A percentile compares a stretch with the other conserved stretches of the same genome.
These are phyloP conservation scores for Quercus engelmannii DNA, from an alignment of 306 rosid genomes.

Conservation along the genomic window DNA sequence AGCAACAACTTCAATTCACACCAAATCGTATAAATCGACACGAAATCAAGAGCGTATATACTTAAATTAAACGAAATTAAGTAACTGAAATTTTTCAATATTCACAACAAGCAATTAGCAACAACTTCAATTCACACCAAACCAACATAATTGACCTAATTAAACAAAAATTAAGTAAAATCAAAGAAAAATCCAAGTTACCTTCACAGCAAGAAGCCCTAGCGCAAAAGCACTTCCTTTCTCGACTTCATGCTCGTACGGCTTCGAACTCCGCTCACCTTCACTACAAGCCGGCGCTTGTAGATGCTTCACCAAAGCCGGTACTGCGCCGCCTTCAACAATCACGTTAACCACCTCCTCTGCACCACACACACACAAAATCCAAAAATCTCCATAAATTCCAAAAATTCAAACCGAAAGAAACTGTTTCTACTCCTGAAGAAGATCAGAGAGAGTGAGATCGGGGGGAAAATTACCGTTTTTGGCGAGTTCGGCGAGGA, in stretches of 20 bases:
- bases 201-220: conserved; percentile 99
- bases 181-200: conserved; percentile 16
- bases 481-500: conserved; percentile 96
- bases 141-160: too few relatives aligned
- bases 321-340: conserved; percentile 94
- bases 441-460: conserved; percentile 26
- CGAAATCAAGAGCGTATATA: neutral
- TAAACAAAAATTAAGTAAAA: neutral
- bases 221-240: conserved; percentile 95
- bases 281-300: conserved; percentile 63
- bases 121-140: neutral
- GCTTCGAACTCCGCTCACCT: conserved; percentile 46
- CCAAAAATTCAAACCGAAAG: neutral
- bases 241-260: conserved; percentile 95
- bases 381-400: conserved; percentile 22
- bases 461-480: conserved; percentile 57
- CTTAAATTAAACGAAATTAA: too few relatives aligned
- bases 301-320: conserved; percentile 83
- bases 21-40: neutral
- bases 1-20: neutral
- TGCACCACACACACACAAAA: conserved; percentile 20
- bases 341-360: conserved; percentile 95
- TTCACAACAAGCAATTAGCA: neutral
- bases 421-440: neutral
- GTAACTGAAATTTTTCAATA: too few relatives aligned